These are phyloP conservation scores for Cardiospermum halicacabum DNA, from an alignment of 345 rosid genomes.

Conservation along the genomic window DNA sequence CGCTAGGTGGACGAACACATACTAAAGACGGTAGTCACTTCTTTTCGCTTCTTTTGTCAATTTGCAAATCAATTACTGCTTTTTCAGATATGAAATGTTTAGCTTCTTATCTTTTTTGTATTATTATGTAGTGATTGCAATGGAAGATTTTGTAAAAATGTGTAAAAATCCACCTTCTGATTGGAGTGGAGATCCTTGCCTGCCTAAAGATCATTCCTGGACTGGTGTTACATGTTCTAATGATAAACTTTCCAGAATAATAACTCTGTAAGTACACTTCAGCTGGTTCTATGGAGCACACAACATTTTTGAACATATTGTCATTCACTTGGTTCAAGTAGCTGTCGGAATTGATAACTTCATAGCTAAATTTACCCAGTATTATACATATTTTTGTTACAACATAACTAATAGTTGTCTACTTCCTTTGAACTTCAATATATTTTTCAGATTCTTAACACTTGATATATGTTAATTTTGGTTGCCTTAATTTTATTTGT, in stretches of 20 bases:
- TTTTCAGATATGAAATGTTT: not conserved
- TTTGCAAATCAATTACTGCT: not conserved
- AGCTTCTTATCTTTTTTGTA: not conserved
- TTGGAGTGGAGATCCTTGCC: constrained; percentile 93
- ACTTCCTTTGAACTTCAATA: not conserved
- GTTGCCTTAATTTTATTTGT: constrained; percentile 10
- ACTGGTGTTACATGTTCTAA: constrained; percentile 76
- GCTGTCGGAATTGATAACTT: not conserved
- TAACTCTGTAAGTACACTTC: constrained; percentile 53
- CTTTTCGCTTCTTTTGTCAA: not conserved
- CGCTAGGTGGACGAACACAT: constrained; percentile 58
- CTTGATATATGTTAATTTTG: constrained; percentile 5
- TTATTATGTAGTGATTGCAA: constrained; percentile 34
- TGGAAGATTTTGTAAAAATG: constrained; percentile 57
- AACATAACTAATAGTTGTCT: not conserved
- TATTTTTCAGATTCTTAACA: not conserved
- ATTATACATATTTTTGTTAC: not conserved
- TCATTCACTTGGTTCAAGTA: not conserved
- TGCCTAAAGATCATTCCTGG: constrained; percentile 76
- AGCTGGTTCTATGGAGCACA: not conserved
- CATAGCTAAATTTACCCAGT: not conserved
- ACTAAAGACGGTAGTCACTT: constrained; percentile 57
- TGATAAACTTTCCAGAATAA: constrained; percentile 44
- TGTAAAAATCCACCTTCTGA: constrained; percentile 62
- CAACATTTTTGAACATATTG: not conserved